A percentile compares a stretch with the other conserved stretches of the same genome.
These are phyloP conservation scores for Urtica urens DNA, from an alignment of 306 rosid genomes.

Conservation along the genomic window DNA sequence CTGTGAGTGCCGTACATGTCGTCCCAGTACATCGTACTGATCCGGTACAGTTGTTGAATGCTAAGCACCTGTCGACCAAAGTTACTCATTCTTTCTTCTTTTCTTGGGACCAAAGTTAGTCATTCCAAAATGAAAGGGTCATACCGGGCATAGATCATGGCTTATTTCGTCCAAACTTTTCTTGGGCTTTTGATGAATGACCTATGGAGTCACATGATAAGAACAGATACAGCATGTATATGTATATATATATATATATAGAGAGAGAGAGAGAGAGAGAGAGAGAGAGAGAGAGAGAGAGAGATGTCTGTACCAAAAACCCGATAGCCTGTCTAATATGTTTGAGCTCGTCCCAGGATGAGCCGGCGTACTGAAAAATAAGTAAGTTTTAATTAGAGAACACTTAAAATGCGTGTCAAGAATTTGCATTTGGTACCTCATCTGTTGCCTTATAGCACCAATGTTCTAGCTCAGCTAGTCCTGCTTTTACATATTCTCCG, in stretches of 20 bases:
- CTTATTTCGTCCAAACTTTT: constrained; percentile 88
- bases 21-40: constrained; percentile 99
- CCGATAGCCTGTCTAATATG: constrained; percentile 99
- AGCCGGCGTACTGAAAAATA: constrained; percentile 68
- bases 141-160: constrained; percentile 92
- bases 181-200: constrained; percentile 96
- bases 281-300: neutral
- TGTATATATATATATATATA: too few species aligned
- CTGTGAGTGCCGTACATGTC: constrained; percentile 99
- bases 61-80: constrained; percentile 66
- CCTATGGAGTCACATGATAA: constrained; percentile 40
- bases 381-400: neutral
- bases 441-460: constrained; percentile 91
- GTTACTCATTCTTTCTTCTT: too few species aligned
- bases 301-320: constrained; percentile 44
- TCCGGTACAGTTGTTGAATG: constrained; percentile 94
- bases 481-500: constrained; percentile 93
- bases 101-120: too few species aligned
- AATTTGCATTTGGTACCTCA: constrained; percentile 57
- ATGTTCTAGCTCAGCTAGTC: constrained; percentile 90
- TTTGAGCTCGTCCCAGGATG: constrained; percentile 94
- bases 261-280: neutral
- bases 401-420: neutral
- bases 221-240: constrained; percentile 1
- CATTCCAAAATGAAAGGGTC: too few species aligned